These are phyloP conservation scores for Diplodia scrobiculata DNA, from an alignment of 2,329 filamentous ascomycete species.

Conservation along the genomic window DNA sequence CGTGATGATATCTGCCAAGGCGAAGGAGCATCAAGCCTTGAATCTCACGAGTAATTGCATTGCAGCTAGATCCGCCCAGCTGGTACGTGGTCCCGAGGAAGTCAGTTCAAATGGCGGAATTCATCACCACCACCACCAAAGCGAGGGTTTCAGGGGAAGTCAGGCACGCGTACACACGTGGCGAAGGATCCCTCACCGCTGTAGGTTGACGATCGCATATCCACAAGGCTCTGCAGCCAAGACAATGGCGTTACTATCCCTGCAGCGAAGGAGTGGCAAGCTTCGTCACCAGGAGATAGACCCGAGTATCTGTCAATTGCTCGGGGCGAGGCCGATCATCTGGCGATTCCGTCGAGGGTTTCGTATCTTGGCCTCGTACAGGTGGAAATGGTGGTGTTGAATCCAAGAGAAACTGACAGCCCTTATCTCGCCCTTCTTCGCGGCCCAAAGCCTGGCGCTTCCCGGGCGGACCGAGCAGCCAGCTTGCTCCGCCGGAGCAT, in stretches of 20 bases:
- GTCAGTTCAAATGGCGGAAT: neutral
- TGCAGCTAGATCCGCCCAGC: too few species aligned
- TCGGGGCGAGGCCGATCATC: conserved; percentile 17
- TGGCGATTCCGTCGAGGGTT: neutral
- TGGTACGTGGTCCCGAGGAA: too few species aligned
- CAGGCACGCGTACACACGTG: neutral
- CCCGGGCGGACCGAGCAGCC: neutral
- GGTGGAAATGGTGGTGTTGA: neutral
- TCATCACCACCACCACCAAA: neutral
- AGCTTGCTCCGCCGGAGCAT: neutral
- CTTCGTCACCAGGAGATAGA: neutral
- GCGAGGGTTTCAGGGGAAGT: conserved; percentile 1
- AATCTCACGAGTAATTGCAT: neutral
- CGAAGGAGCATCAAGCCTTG: neutral
- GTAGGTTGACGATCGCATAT: neutral
- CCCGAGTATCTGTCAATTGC: conserved; percentile 8
- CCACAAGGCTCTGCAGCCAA: conserved; percentile 1
- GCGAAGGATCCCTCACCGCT: conserved; percentile 2
- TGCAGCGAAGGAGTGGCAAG: neutral
- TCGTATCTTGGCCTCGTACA: too few species aligned
- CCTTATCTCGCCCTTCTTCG: neutral
- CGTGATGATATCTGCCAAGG: neutral
- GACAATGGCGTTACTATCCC: conserved; percentile 2
- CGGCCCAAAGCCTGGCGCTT: neutral
- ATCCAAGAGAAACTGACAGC: neutral